Conservation (phyloP, 2,329 filamentous ascomycete species). For the Raffaelea arxii region DNA sequence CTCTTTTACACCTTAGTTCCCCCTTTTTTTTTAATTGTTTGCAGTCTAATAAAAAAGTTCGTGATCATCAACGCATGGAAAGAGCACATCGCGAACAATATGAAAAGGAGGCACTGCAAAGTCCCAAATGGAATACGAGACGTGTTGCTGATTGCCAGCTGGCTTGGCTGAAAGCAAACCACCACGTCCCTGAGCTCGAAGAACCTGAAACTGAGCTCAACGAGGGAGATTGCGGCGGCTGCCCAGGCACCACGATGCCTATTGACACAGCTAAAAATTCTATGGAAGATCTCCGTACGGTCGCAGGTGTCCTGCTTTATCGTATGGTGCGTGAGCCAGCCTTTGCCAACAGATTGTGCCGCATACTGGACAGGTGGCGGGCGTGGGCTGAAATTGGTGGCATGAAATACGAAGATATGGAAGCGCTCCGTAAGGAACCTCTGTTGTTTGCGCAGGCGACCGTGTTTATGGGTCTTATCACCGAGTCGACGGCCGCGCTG, state of each 20-base stretch:
- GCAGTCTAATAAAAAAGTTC: slow-evolving; percentile 21
- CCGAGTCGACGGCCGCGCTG: slow-evolving; percentile 31
- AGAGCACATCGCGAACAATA: slow-evolving; percentile 34
- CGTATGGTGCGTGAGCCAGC: slow-evolving; percentile 40
- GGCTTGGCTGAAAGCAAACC: slow-evolving; percentile 28
- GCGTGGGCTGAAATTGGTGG: slow-evolving; percentile 45
- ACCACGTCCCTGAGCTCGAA: background rate
- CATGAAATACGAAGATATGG: slow-evolving; percentile 36
- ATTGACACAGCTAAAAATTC: too few relatives aligned
- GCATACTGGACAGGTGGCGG: slow-evolving; percentile 42
- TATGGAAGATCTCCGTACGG: too few relatives aligned
- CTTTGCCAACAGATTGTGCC: slow-evolving; percentile 29
- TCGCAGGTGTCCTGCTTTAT: slow-evolving; percentile 37
- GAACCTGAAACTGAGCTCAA: slow-evolving; percentile 21
- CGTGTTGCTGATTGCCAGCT: slow-evolving; percentile 35
- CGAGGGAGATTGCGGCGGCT: too few relatives aligned
- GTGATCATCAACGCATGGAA: slow-evolving; percentile 27
- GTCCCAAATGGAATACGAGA: slow-evolving; percentile 40
- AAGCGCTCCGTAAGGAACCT: slow-evolving; percentile 25
- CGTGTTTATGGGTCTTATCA: slow-evolving; percentile 37
- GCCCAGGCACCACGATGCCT: too few relatives aligned
- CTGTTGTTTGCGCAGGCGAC: slow-evolving; percentile 37
- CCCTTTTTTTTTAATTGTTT: background rate
- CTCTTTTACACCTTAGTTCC: background rate
- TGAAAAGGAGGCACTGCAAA: slow-evolving; percentile 40